phyloP scores from a whole-genome alignment of 768 basidiomycete genomes.

The Rhizopogon vulgaris region DNA sequence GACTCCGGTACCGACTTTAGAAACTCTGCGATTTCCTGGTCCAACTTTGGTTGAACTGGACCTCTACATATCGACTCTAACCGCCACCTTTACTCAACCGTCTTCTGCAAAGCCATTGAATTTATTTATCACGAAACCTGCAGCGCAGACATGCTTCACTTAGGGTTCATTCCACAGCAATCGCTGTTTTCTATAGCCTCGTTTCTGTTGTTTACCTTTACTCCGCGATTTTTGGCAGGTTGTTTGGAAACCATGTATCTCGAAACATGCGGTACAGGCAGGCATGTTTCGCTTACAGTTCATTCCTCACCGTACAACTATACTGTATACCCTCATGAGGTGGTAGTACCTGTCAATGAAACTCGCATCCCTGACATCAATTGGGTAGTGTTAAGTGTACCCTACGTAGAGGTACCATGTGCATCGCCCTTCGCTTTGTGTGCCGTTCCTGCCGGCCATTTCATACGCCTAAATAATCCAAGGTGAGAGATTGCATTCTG shows the following conservation, averaged over 20 bases:
- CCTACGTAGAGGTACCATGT: not conserved
- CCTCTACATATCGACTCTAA: not conserved
- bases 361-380: not conserved
- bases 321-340: not conserved
- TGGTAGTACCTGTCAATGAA: not conserved
- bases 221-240: not conserved
- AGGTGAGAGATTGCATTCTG: no score
- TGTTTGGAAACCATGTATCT: not conserved
- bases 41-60: conserved; percentile 40
- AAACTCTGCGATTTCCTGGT: conserved; percentile 49
- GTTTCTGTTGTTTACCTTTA: not conserved
- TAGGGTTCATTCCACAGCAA: not conserved
- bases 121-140: not conserved
- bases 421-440: no score
- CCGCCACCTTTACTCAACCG: not conserved
- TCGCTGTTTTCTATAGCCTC: no score
- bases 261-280: conserved; percentile 2
- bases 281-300: not conserved
- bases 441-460: no score
- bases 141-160: not conserved
- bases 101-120: not conserved
- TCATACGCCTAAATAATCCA: no score
- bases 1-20: conserved; percentile 34
- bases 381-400: not conserved
- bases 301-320: no score